phyloP scores from a whole-genome alignment of 306 rosid genomes.

The apple (Malus domestica) region ASM211411v1 NC_041789.1:22704001-22704500 shows the following conservation, averaged over 20 bases:
- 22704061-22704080: conserved; percentile 57
- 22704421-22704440: conserved; percentile 14
- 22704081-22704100: conserved; percentile 42
- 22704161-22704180: conserved; percentile 23
- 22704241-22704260: conserved; percentile 26
- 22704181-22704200: conserved; percentile 33
- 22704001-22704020: conserved; percentile 99
- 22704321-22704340: conserved; percentile 9
- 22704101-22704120: conserved; percentile 23
- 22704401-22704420: conserved; percentile 17
- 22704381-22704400: conserved; percentile 10
- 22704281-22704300: conserved; percentile 16
- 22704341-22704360: conserved; percentile 8
- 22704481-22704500: conserved; percentile 1
- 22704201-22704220: conserved; percentile 46
- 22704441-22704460: conserved; percentile 5
- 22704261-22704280: conserved; percentile 22
- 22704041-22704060: conserved; percentile 76
- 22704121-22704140: conserved; percentile 12
- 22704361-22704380: conserved; percentile 8
- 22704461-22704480: conserved; percentile 3
- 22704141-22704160: conserved; percentile 25
- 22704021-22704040: conserved; percentile 98
- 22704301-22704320: conserved; percentile 26
- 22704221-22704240: conserved; percentile 23